Evolutionary conservation across 2,329 filamentous ascomycete genomes (phyloP).

Genomic region (Neopestalotiopsis clavispora): DNA sequence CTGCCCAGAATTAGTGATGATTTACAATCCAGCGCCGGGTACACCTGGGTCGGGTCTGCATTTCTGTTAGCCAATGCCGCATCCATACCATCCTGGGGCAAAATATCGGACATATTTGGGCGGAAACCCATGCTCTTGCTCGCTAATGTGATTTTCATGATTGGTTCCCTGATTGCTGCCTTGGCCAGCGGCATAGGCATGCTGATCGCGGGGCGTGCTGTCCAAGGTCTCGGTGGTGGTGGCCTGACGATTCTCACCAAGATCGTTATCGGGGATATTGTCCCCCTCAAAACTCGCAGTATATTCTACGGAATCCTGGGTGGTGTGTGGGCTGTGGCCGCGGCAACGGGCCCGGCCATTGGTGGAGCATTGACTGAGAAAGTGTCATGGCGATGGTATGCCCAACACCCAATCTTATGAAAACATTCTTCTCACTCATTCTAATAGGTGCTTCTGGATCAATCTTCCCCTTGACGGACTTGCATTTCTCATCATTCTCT

Average conservation of each 20-base stretch:
- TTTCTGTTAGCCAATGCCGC: constrained; percentile 67
- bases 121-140: constrained; percentile 44
- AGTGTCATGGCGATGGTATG: constrained; percentile 28
- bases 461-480: constrained; percentile 28
- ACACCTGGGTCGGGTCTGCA: constrained; percentile 69
- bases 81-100: constrained; percentile 63
- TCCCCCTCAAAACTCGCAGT: constrained; percentile 34
- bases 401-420: too few species aligned
- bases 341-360: constrained; percentile 26
- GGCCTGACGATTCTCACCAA: constrained; percentile 40
- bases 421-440: too few species aligned
- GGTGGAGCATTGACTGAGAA: constrained; percentile 29
- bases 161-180: constrained; percentile 41
- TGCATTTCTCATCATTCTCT: constrained; percentile 24
- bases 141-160: constrained; percentile 39
- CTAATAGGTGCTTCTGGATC: constrained; percentile 24
- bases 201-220: constrained; percentile 39
- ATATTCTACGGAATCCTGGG: constrained; percentile 38
- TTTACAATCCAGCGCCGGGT: constrained; percentile 57
- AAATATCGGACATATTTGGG: constrained; percentile 47
- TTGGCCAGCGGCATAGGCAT: constrained; percentile 38
- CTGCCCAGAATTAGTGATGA: constrained; percentile 54
- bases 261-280: constrained; percentile 42
- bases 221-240: constrained; percentile 42
- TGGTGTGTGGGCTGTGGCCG: constrained; percentile 53